These are phyloP conservation scores for Hyparrhenia diplandra DNA, from an alignment of 176 grass and related monocot species.

Conservation along the genomic window DNA sequence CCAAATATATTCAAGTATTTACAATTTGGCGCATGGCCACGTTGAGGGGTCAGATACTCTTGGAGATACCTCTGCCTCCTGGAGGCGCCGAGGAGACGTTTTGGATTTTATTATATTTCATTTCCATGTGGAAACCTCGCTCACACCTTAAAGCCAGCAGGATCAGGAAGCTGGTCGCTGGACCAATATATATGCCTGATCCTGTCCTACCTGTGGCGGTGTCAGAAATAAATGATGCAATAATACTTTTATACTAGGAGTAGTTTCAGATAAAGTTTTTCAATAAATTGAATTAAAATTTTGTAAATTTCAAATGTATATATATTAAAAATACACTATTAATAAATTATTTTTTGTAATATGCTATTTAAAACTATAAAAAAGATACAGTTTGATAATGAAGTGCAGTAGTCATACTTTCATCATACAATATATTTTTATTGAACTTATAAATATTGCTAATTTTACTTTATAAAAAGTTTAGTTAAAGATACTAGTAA, in stretches of 20 bases:
- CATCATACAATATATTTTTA: not conserved
- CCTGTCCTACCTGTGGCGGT: too few relatives aligned
- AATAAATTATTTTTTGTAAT: too few relatives aligned
- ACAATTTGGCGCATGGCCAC: not conserved
- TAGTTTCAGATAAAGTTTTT: not conserved
- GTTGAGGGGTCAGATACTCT: conserved; percentile 7
- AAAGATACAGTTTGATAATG: too few relatives aligned
- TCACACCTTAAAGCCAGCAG: not conserved
- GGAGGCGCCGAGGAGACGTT: conserved; percentile 19
- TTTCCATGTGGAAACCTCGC: not conserved
- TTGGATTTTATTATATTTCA: not conserved
- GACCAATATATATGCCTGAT: too few relatives aligned
- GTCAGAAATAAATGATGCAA: too few relatives aligned
- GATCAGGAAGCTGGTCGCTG: not conserved
- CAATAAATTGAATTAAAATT: not conserved
- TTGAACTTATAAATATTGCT: too few relatives aligned
- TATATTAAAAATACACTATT: too few relatives aligned
- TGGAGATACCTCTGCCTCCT: conserved; percentile 29
- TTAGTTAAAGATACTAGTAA: too few relatives aligned
- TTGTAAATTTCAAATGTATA: too few relatives aligned
- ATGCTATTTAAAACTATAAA: too few relatives aligned
- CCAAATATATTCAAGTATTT: not conserved
- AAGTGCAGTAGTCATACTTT: too few relatives aligned
- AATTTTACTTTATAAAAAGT: not conserved
- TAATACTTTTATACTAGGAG: not conserved